These are phyloP conservation scores for Citrus trifoliata DNA, from an alignment of 345 rosid species.

Conservation along the genomic window DNA sequence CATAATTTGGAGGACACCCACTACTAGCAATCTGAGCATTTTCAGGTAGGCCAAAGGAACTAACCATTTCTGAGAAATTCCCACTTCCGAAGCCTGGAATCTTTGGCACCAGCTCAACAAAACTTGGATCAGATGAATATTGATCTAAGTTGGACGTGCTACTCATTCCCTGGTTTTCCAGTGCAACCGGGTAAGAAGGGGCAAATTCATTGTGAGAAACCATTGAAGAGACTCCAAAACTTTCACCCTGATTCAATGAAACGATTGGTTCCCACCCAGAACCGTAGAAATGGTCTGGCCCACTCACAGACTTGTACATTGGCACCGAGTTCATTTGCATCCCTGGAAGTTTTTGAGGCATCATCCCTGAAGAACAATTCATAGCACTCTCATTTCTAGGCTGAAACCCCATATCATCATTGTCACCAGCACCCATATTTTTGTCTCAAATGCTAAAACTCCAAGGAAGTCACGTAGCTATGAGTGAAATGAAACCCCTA, in stretches of 20 bases:
- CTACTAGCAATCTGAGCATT: conserved; percentile 32
- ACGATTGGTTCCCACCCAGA: conserved; percentile 78
- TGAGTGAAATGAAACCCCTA: conserved; percentile 20
- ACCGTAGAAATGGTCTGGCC: conserved; percentile 56
- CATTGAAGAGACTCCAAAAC: conserved; percentile 47
- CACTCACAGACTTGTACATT: conserved; percentile 34
- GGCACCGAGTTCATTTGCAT: conserved; percentile 40
- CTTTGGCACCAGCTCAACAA: conserved; percentile 48
- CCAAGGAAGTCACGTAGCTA: conserved; percentile 17
- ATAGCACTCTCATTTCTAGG: conserved; percentile 39
- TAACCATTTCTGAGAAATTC: conserved; percentile 54
- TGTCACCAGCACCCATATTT: conserved; percentile 56
- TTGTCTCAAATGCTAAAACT: conserved; percentile 27
- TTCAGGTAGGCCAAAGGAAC: conserved; percentile 40
- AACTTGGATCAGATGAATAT: conserved; percentile 58
- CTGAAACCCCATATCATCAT: conserved; percentile 49
- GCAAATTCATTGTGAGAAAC: conserved; percentile 52
- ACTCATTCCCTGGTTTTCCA: conserved; percentile 58
- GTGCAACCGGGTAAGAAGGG: conserved; percentile 46
- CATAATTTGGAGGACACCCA: conserved; percentile 34
- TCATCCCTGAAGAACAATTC: conserved; percentile 48
- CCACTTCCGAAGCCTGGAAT: conserved; percentile 57
- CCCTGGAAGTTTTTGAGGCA: conserved; percentile 35
- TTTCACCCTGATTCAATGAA: conserved; percentile 42
- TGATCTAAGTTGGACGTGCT: conserved; percentile 43